Base-by-base conservation (phyloP, 2,329 filamentous ascomycete genomes). In the Colletotrichum destructivum region DNA sequence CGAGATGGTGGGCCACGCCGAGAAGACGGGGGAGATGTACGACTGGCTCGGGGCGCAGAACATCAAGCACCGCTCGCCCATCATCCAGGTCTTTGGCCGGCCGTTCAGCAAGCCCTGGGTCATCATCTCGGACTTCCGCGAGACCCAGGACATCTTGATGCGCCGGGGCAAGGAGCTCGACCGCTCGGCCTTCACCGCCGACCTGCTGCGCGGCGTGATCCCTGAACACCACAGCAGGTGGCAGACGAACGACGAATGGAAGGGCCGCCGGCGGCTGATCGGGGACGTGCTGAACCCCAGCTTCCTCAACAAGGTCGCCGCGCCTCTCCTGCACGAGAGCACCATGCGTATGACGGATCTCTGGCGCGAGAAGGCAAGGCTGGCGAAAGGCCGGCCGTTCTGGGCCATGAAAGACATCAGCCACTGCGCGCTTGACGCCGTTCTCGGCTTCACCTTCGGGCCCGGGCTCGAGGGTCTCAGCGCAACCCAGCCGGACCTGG, bases 261-360 rank as follows among this genome's bases (percentile, higher is more conserved):
- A 78, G 73, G 60, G 51, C 16, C 79, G 82, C 52, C 80, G 76
- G 61, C 77, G 79, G 52, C 76, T 84, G 3, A 71, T 82, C 4
- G 75, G 77, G 54, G 82, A 83, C 51, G 73, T 83, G 8, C 82
- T 84, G 79, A 75, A 78, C 2, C 79, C 79, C 1, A 76, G 73
- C 1, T 84, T 84, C 60, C 74, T 84, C 16, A 76, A 74, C 40
- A 63, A 65, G 47, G 69, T 65, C 38, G 57, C 69, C 23, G 69
- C 69, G 21, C 69, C 69, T 5, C 57, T 71, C 3, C 57, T 71
- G 6, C 80, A 83, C 71, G 75, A 76, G 26, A 75, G 75, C 15
- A 75, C 78, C 9, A 62, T 70, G 38, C 76, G 77, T 31, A 70
- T 84, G 57, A 75, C 82, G 44, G 74, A 77, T n/a, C 23, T 84